These are phyloP conservation scores for Myxozyma neotropica DNA, from an alignment of 805 yeast genomes.

Conservation along the genomic window DNA sequence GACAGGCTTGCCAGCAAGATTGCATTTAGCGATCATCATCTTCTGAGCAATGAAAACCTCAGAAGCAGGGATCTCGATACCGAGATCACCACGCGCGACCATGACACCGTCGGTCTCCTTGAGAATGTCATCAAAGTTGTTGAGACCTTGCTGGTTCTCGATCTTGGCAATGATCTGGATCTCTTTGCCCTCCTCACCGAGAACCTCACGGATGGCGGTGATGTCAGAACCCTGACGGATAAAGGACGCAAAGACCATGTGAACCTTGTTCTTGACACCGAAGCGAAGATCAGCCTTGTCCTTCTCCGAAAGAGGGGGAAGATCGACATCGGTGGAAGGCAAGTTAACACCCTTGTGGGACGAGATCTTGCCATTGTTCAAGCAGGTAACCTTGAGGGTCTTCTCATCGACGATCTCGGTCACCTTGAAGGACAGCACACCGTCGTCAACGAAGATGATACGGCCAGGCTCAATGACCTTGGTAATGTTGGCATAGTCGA, in stretches of 20 bases:
- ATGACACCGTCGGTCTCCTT: conserved; percentile 97
- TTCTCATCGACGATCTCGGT: conserved; percentile 74
- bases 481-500: conserved; percentile 96
- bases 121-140: conserved; percentile 97
- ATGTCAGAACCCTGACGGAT: conserved; percentile 94
- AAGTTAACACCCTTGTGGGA: conserved; percentile 99
- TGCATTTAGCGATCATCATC: conserved; percentile 98
- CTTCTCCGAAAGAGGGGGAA: conserved; percentile 97
- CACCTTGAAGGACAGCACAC: conserved; percentile 94
- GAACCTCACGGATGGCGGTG: conserved; percentile 83
- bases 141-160: conserved; percentile 99
- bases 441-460: conserved; percentile 94
- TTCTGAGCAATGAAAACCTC: conserved; percentile 98
- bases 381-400: conserved; percentile 82
- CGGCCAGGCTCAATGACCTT: conserved; percentile 87
- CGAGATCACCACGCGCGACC: conserved; percentile 99
- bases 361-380: conserved; percentile 93
- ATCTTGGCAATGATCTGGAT: conserved; percentile 96
- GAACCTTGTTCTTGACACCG: conserved; percentile 97
- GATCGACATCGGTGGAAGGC: conserved; percentile 98
- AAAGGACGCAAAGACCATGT: conserved; percentile 98
- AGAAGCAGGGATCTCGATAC: conserved; percentile 99
- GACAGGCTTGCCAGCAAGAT: conserved; percentile 98
- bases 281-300: conserved; percentile 88
- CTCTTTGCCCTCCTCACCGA: conserved; percentile 95